phyloP scores from a whole-genome alignment of 768 basidiomycete species.

The Ramaria sp. region DNA sequence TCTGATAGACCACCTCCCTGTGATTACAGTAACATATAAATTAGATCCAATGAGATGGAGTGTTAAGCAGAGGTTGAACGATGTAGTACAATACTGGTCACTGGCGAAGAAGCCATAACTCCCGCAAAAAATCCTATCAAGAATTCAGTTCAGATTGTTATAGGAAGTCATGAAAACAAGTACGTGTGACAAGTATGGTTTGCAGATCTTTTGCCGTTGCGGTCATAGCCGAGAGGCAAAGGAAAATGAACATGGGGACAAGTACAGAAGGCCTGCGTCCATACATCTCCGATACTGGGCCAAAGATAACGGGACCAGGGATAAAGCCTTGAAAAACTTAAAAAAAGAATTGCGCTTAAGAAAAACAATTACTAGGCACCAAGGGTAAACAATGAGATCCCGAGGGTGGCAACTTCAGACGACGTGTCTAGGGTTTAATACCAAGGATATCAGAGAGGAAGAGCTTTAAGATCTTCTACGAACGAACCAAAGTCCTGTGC shows the following conservation, averaged over 20 bases:
- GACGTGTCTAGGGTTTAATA: slow-evolving; percentile 11
- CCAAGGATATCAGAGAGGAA: neutral
- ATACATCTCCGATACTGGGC: slow-evolving; percentile 19
- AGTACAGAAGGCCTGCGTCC: slow-evolving; percentile 19
- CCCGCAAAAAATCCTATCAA: slow-evolving; percentile 15
- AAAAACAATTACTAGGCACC: neutral
- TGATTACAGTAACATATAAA: neutral
- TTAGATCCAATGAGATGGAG: no score
- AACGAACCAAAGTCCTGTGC: slow-evolving; percentile 15
- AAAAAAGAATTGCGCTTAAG: neutral
- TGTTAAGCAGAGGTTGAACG: no score
- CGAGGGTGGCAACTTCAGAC: slow-evolving; percentile 20
- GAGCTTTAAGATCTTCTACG: neutral
- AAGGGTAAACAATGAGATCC: slow-evolving; percentile 11
- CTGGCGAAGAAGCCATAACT: slow-evolving; percentile 18
- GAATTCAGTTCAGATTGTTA: neutral
- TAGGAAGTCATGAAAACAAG: neutral
- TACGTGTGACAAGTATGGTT: slow-evolving; percentile 22
- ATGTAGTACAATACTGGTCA: slow-evolving; percentile 11
- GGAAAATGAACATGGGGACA: slow-evolving; percentile 20
- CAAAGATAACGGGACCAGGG: slow-evolving; percentile 19
- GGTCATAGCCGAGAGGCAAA: slow-evolving; percentile 22
- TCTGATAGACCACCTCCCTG: slow-evolving; percentile 13
- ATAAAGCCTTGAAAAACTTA: slow-evolving; percentile 8
- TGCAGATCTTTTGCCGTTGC: slow-evolving; percentile 23